Evolutionary conservation across 116 monocot species (phyloP).

Genomic region (Cymodocea nodosa): DNA sequence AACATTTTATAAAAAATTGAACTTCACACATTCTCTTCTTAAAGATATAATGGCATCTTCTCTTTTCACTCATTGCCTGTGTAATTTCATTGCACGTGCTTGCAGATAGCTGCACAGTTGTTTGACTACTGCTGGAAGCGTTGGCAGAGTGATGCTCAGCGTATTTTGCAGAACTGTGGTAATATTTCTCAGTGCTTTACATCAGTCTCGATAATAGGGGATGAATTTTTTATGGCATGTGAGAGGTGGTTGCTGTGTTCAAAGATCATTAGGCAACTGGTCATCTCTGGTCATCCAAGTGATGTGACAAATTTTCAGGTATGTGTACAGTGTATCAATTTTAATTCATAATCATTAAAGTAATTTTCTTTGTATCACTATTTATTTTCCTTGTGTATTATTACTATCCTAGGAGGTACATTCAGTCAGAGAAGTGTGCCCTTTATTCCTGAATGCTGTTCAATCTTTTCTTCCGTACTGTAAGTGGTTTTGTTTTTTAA

Average conservation of each 20-base stretch:
- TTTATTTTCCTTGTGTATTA: background rate
- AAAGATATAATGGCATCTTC: background rate
- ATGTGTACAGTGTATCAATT: constrained; percentile 13
- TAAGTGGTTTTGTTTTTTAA: constrained; percentile 12
- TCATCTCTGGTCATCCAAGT: constrained; percentile 73
- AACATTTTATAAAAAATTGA: too few species aligned
- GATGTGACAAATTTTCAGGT: constrained; percentile 55
- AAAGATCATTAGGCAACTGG: constrained; percentile 68
- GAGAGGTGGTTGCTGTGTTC: constrained; percentile 88
- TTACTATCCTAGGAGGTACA: constrained; percentile 41
- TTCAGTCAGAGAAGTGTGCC: constrained; percentile 79
- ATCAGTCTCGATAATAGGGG: constrained; percentile 27
- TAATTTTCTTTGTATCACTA: background rate
- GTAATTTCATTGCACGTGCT: background rate
- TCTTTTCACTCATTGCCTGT: background rate
- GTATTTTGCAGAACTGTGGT: constrained; percentile 59
- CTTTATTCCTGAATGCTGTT: constrained; percentile 62
- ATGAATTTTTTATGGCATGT: constrained; percentile 58
- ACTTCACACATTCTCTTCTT: background rate
- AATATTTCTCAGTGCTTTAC: constrained; percentile 26
- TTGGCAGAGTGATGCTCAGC: constrained; percentile 80
- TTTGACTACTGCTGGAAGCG: constrained; percentile 84
- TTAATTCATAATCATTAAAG: background rate
- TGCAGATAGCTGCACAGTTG: constrained; percentile 72
- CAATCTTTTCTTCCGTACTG: constrained; percentile 68